Percentiles rank a stretch among this genome's conserved stretches.
Conservation (phyloP, 495 filamentous ascomycete species). For the Penicillium diatomitis region DNA sequence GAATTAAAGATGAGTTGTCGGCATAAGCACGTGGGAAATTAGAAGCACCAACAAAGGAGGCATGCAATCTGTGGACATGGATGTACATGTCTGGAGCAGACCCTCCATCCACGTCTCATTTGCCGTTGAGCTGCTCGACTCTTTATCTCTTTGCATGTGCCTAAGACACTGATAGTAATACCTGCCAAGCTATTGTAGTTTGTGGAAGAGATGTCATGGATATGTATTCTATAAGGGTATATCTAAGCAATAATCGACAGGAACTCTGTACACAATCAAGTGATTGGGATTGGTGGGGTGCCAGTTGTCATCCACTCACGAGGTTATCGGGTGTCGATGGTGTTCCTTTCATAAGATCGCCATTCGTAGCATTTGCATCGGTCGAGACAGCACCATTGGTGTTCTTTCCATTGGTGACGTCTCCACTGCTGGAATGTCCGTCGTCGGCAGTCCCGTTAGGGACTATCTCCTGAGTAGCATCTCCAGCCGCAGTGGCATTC, state of each 20-base stretch:
- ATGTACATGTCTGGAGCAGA: too few relatives aligned
- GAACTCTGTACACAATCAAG: too few relatives aligned
- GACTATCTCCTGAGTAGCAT: conserved; percentile 2
- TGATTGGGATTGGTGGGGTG: too few relatives aligned
- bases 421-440: neutral
- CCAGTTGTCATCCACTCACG: conserved; percentile 22
- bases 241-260: neutral
- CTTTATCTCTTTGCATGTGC: too few relatives aligned
- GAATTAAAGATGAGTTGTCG: too few relatives aligned
- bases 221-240: neutral
- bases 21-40: too few relatives aligned
- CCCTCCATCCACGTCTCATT: too few relatives aligned
- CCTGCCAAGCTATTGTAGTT: too few relatives aligned
- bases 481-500: conserved; percentile 1
- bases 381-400: neutral
- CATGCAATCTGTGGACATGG: too few relatives aligned
- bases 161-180: too few relatives aligned
- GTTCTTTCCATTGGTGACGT: conserved; percentile 2
- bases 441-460: conserved; percentile 6
- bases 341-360: neutral
- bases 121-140: too few relatives aligned
- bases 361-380: conserved; percentile 2
- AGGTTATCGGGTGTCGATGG: conserved; percentile 26
- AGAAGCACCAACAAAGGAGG: too few relatives aligned
- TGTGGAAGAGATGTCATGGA: neutral